Base-by-base conservation (phyloP, 176 grass and related monocot species). In the Areca catechu region DNA sequence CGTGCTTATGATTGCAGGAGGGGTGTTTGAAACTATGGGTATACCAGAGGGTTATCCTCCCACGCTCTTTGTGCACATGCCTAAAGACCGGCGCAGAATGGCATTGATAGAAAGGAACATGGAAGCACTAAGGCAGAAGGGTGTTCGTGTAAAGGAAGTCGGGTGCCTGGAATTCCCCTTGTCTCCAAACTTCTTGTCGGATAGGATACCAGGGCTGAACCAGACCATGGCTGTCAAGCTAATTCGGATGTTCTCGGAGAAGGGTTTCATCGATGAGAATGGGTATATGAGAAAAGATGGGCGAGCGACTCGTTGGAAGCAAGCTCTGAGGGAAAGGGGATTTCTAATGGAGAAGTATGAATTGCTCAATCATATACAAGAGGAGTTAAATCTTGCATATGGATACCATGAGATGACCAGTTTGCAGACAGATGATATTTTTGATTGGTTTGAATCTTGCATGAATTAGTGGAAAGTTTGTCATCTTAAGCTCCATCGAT, bases 321-420 rank as follows among this genome's bases (percentile, higher is more conserved):
- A 73, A 68, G 79, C 75, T 54, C 63, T 84, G 22, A 69, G 50
- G 27, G 79, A 84, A 49, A 81, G 51, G 17, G 76, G 77, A 1
- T 60, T 30, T 48, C 43, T 75, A 52, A 58, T 69, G 73, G 62
- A 76, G 37, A 71, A 84, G 55, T 67, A 64, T 50, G 79, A 67
- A 59, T 49, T 1, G 20, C 56, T 74, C 71, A 63, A 79, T 7
- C 83, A 96, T 69, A 72, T 90, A 10, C 71, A 79, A 48, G 83
- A 84, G 72, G 74, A 90, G 69, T 67, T 90, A 53, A 95, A 95
- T 77, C 77, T 86, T 66, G 76, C 79, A 3, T 81, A 79, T 74
- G 86, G 73, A 19, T 87, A 77, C 74, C 86, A 90, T 71, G 86
- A 82, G 68, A 86, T 90, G 79, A 90, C 83, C 7, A 95, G 79